A percentile compares a stretch with the other conserved stretches of the same genome.
These are phyloP conservation scores for Suillus decipiens DNA, from an alignment of 768 basidiomycete genomes.

Conservation along the genomic window DNA sequence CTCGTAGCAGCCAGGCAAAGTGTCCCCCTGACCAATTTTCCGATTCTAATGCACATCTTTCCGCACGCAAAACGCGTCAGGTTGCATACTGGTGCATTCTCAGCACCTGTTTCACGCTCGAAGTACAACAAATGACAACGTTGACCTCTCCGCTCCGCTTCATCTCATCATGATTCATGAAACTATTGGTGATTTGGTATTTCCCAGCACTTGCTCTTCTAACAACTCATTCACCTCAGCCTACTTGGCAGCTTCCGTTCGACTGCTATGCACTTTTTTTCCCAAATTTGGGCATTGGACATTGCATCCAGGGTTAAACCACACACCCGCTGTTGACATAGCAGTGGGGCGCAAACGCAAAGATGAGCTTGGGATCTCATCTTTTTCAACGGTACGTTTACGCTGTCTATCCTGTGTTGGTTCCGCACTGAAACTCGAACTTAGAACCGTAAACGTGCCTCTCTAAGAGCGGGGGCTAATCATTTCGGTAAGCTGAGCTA, in stretches of 20 bases:
- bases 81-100: slow-evolving; percentile 45
- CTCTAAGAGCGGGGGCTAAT: slow-evolving; percentile 50
- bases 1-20: slow-evolving; percentile 67
- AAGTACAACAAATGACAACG: slow-evolving; percentile 32
- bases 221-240: slow-evolving; percentile 10
- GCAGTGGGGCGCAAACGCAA: slow-evolving; percentile 38
- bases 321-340: slow-evolving; percentile 38
- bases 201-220: slow-evolving; percentile 24
- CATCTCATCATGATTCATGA: slow-evolving; percentile 59
- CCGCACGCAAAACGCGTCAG: slow-evolving; percentile 33
- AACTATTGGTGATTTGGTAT: slow-evolving; percentile 69
- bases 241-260: slow-evolving; percentile 52
- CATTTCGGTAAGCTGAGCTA: slow-evolving; percentile 44
- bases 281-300: slow-evolving; percentile 4
- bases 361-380: slow-evolving; percentile 41
- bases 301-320: slow-evolving; percentile 56
- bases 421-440: background rate
- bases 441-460: slow-evolving; percentile 44
- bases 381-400: slow-evolving; percentile 47
- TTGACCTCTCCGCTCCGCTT: slow-evolving; percentile 59
- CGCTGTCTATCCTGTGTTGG: background rate
- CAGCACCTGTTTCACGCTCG: slow-evolving; percentile 48
- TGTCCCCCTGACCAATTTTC: slow-evolving; percentile 58
- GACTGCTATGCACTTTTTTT: slow-evolving; percentile 53
- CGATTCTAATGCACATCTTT: slow-evolving; percentile 61